These are phyloP conservation scores for Diaporthe sp. DNA, from an alignment of 2,329 filamentous ascomycete genomes.

Conservation along the genomic window DNA sequence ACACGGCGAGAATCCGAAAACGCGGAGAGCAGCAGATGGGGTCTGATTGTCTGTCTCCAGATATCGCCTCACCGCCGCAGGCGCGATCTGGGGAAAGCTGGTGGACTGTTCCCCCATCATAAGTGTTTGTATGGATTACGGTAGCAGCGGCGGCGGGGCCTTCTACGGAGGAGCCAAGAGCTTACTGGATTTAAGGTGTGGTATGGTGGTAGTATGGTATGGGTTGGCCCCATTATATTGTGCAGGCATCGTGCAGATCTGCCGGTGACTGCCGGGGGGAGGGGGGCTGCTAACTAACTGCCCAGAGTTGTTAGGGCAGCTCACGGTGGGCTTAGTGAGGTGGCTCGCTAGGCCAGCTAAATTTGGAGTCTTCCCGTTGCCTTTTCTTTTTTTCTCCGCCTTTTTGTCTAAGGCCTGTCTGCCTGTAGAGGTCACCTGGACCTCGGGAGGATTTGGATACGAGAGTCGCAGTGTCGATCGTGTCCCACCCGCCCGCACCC, in stretches of 20 bases:
- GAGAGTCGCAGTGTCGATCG: constrained; percentile 31
- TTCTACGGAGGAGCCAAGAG: not conserved
- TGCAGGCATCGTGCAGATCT: constrained; percentile 17
- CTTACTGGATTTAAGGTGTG: constrained; percentile 29
- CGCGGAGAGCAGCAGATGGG: not conserved
- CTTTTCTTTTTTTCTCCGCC: constrained; percentile 1
- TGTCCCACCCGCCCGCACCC: constrained; percentile 24
- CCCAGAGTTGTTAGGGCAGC: too few species aligned
- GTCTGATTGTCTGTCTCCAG: not conserved
- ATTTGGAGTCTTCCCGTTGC: not conserved
- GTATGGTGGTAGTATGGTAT: not conserved
- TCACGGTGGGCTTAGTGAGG: too few species aligned
- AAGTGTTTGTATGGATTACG: not conserved
- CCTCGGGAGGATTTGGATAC: constrained; percentile 31
- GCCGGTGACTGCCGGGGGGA: constrained; percentile 1
- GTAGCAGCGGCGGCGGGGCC: constrained; percentile 3
- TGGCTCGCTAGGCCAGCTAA: not conserved
- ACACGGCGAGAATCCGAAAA: constrained; percentile 11
- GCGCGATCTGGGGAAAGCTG: not conserved
- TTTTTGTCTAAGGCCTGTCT: not conserved
- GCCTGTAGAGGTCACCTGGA: not conserved
- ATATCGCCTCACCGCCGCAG: constrained; percentile 15
- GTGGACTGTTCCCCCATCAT: constrained; percentile 8
- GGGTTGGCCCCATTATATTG: constrained; percentile 21
- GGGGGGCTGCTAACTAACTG: not conserved